Evolutionary conservation across 176 grass and related monocot genomes (phyloP), one percentile per base, ranked within the genome.

Genomic region (Zoysia pacifica): DNA sequence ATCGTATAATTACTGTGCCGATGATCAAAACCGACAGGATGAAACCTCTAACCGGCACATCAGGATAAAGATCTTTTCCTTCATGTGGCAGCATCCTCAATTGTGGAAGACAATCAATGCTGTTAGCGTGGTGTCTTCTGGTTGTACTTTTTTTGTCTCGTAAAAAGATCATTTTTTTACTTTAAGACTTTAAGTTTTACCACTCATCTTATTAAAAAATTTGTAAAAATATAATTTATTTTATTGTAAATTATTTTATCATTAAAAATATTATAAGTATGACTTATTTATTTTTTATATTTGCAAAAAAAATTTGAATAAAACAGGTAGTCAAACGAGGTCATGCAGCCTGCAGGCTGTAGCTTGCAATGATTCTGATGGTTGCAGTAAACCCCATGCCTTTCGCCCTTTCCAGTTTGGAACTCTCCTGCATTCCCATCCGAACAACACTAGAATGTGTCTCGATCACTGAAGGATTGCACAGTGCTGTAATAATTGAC

Each of bases 401-500:
- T 80, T n/a, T n/a, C n/a, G n/a, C n/a, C n/a, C n/a, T n/a, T 88
- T 73, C 83, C 62, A 73, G 65, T 78, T 80, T 67, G 45, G 87
- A 82, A 78, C 78, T 53, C 37, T 56, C 52, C 78, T 77, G 87
- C 79, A 67, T 89, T 73, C 65, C 78, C 50, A 89, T 86, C 83
- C 68, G 38, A 82, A 78, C 50, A 82, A 78, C 87, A 86, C 87
- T 80, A 89, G 46, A 47, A 62, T 73, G 73, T 89, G 87, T 78
- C 87, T 77, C 73, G 87, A 86, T 86, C 87, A 86, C 20, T 63
- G 48, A 8, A 61, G 87, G 62, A 52, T 85, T 15, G 44, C 77
- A 85, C 67, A 79, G 76, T 64, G 36, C 82, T 71, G 50, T 82
- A 85, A 81, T 89, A 89, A 89, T 85, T 89, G 83, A 55, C 78